Conservation (phyloP, 202 grass and related monocot genomes). For the Hordeum pubiflorum region DNA sequence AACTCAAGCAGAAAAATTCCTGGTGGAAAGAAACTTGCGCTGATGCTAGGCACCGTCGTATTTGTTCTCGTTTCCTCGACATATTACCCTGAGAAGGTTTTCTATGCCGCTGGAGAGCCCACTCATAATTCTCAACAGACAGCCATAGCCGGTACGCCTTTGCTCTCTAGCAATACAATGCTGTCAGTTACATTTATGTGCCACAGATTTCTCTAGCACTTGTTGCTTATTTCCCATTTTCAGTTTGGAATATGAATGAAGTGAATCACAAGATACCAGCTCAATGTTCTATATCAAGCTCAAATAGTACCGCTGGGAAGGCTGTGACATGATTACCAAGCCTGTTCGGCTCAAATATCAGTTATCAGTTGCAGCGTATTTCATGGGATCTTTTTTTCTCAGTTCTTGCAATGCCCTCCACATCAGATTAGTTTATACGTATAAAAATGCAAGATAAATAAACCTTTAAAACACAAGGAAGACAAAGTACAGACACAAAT, state of each 20-base stretch:
- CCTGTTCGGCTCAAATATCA: background rate
- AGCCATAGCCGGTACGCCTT: background rate
- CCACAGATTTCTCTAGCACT: background rate
- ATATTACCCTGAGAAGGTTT: background rate
- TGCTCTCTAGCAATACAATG: background rate
- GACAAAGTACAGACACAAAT: no score
- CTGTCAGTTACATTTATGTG: background rate
- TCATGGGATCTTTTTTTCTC: background rate
- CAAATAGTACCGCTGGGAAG: background rate
- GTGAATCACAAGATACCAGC: background rate
- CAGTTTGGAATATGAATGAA: background rate
- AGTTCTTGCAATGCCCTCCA: background rate
- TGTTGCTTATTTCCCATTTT: background rate
- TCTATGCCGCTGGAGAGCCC: background rate
- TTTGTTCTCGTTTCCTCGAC: background rate
- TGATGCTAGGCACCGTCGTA: slow-evolving; percentile 10
- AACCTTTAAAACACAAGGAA: no score
- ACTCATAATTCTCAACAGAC: background rate
- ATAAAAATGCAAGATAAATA: background rate
- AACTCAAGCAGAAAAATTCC: background rate
- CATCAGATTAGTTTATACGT: slow-evolving; percentile 4
- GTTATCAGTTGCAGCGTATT: background rate
- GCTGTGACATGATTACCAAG: background rate
- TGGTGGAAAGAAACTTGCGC: background rate
- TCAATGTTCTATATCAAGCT: background rate